These are phyloP conservation scores for Iris pallida DNA, from an alignment of 116 monocot species.

Conservation along the genomic window DNA sequence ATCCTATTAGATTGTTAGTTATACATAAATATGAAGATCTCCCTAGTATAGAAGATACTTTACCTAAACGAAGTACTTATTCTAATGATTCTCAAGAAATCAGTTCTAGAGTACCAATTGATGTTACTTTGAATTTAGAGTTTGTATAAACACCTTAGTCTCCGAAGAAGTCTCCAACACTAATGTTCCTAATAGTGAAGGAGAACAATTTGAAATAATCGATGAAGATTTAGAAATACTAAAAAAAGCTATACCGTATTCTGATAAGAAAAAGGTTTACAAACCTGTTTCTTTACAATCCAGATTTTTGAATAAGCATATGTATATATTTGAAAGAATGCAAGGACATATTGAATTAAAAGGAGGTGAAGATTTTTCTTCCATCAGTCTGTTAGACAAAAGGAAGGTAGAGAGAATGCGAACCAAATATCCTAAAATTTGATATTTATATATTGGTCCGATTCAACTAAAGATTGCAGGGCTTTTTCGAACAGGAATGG, in stretches of 20 bases:
- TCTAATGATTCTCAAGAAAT: too few relatives aligned
- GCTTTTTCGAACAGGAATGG: background rate
- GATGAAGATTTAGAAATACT: background rate
- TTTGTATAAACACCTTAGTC: background rate
- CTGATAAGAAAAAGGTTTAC: background rate
- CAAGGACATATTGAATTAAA: background rate
- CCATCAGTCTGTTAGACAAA: background rate
- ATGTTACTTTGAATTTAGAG: background rate
- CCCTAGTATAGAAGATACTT: too few relatives aligned
- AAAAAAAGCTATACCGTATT: background rate
- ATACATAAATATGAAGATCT: too few relatives aligned
- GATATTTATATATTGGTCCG: background rate
- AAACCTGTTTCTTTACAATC: background rate
- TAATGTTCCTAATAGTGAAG: background rate
- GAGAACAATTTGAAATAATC: background rate
- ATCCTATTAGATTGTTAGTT: too few relatives aligned
- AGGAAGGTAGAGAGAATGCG: background rate
- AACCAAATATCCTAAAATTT: background rate
- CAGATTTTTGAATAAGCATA: background rate
- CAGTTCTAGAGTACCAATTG: background rate
- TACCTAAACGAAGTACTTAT: too few relatives aligned
- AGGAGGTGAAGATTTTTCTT: background rate
- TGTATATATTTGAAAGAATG: background rate
- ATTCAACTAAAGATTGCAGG: background rate
- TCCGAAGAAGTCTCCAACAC: background rate